A percentile compares a stretch with the other conserved stretches of the same genome.
phyloP scores from a whole-genome alignment of 352 stramenopile species.

The Phytopythium helicoides region DNA sequence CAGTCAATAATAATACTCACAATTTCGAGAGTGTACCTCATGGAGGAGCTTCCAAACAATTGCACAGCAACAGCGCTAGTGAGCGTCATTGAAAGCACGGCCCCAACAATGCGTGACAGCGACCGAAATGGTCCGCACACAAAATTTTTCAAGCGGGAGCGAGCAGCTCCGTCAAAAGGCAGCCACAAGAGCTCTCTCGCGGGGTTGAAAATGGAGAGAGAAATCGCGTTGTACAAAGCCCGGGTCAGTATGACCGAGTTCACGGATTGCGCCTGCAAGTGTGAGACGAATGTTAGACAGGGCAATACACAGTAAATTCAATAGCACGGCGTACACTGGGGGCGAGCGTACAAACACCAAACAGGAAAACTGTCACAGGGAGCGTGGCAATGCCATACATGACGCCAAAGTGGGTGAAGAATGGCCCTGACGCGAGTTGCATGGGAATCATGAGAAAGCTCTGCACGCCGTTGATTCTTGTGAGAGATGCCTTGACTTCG shows the following conservation, averaged over 20 bases:
- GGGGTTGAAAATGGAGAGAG: slow-evolving; percentile 80
- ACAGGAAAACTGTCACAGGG: slow-evolving; percentile 68
- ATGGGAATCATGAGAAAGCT: slow-evolving; percentile 88
- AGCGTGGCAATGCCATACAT: slow-evolving; percentile 83
- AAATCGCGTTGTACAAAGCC: slow-evolving; percentile 79
- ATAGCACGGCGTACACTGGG: slow-evolving; percentile 35
- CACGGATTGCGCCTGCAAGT: slow-evolving; percentile 24
- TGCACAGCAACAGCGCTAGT: slow-evolving; percentile 42
- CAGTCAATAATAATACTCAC: background rate
- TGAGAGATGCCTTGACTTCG: slow-evolving; percentile 69
- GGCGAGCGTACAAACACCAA: slow-evolving; percentile 56
- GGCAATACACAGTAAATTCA: background rate
- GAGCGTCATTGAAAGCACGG: slow-evolving; percentile 67
- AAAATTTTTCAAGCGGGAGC: slow-evolving; percentile 76
- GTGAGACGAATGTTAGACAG: too few species aligned
- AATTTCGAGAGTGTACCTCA: slow-evolving; percentile 42
- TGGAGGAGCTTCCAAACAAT: slow-evolving; percentile 43
- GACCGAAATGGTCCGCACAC: slow-evolving; percentile 79
- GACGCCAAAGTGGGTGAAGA: slow-evolving; percentile 84
- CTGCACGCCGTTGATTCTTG: slow-evolving; percentile 77
- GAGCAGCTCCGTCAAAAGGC: slow-evolving; percentile 70
- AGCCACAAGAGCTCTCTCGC: slow-evolving; percentile 85
- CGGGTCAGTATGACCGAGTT: slow-evolving; percentile 62
- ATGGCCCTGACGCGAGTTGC: slow-evolving; percentile 69
- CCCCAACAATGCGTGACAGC: slow-evolving; percentile 71